These are phyloP conservation scores for Ochetophila trinervis DNA, from an alignment of 306 rosid species.

Conservation along the genomic window DNA sequence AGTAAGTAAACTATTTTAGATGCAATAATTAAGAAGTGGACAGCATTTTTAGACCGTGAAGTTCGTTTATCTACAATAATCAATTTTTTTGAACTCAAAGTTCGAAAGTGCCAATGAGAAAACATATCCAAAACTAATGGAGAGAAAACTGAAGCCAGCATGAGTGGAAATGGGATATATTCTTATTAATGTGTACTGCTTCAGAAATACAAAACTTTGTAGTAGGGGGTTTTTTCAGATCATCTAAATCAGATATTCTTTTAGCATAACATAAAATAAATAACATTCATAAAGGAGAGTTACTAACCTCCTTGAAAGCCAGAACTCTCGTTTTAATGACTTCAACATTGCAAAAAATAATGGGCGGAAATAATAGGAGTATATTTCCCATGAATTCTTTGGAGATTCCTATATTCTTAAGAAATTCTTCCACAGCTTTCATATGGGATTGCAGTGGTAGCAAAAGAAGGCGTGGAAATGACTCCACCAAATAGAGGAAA, in stretches of 20 bases:
- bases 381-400: slow-evolving; percentile 36
- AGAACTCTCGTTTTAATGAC: slow-evolving; percentile 50
- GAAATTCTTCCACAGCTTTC: slow-evolving; percentile 44
- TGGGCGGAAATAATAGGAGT: slow-evolving; percentile 64
- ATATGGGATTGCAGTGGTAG: slow-evolving; percentile 54
- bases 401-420: slow-evolving; percentile 55
- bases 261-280: not conserved
- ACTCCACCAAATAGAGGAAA: slow-evolving; percentile 54
- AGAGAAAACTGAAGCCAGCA: slow-evolving; percentile 6
- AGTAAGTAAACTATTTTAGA: not conserved
- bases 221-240: not conserved
- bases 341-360: slow-evolving; percentile 45
- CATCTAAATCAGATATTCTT: not conserved
- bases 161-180: not conserved
- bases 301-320: slow-evolving; percentile 60
- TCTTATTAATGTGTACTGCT: not conserved
- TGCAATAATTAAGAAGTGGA: not conserved
- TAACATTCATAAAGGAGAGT: not conserved
- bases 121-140: not conserved
- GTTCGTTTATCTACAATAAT: not conserved
- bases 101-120: not conserved
- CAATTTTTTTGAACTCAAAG: not conserved
- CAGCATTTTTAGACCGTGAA: no score
- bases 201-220: not conserved
- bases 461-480: slow-evolving; percentile 69